These are phyloP conservation scores for Fraxinus sp. DNA, from an alignment of 305 asterid genomes.

Conservation along the genomic window DNA sequence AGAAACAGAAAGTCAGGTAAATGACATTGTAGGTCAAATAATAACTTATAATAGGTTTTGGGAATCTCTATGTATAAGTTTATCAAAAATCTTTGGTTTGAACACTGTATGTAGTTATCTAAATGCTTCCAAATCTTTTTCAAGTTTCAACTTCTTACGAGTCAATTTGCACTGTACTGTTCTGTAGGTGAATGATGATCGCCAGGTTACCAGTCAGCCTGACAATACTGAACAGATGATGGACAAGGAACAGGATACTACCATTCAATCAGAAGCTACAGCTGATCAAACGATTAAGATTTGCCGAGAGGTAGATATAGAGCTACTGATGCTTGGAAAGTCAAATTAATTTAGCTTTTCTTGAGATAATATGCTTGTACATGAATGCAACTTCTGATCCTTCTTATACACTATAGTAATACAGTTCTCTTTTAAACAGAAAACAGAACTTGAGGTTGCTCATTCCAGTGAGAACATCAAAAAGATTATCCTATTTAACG, in stretches of 20 bases:
- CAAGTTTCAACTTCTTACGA: not conserved
- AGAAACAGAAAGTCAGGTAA: conserved; percentile 25
- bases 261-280: conserved; percentile 19
- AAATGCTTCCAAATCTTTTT: not conserved
- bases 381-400: not conserved
- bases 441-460: conserved; percentile 12
- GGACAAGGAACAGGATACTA: conserved; percentile 16
- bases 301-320: conserved; percentile 14
- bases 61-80: not conserved
- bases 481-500: not conserved
- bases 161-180: not conserved
- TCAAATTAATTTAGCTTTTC: not conserved
- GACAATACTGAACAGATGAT: conserved; percentile 19
- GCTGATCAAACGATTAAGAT: conserved; percentile 18
- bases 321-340: not conserved
- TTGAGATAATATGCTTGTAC: not conserved
- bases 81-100: not conserved
- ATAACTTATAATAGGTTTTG: not conserved
- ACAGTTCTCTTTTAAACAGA: conserved; percentile 20
- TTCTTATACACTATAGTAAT: not conserved
- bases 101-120: not conserved
- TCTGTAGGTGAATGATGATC: conserved; percentile 16
- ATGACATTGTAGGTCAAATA: conserved; percentile 15
- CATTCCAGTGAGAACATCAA: conserved; percentile 2
- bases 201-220: conserved; percentile 1